phyloP scores from a whole-genome alignment of 257 asterid genomes.

The Solanum etuberosum region DNA sequence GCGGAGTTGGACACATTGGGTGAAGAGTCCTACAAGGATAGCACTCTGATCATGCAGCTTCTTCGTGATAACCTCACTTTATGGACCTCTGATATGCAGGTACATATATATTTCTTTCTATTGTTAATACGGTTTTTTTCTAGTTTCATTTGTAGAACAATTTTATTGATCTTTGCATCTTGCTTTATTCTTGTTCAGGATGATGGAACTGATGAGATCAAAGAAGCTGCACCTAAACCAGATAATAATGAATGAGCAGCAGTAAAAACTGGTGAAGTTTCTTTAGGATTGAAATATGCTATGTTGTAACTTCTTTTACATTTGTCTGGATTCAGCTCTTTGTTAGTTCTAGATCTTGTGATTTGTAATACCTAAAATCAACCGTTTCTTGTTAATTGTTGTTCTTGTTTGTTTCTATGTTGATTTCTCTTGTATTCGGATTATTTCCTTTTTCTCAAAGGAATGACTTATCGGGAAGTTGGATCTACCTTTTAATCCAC shows the following conservation, averaged over 20 bases:
- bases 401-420: background rate
- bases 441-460: slow-evolving; percentile 6
- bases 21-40: slow-evolving; percentile 91
- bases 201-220: slow-evolving; percentile 68
- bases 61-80: slow-evolving; percentile 87
- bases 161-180: background rate
- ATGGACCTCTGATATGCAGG: slow-evolving; percentile 97
- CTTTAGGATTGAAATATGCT: slow-evolving; percentile 13
- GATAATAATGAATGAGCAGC: slow-evolving; percentile 47
- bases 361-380: slow-evolving; percentile 2
- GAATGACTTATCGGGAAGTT: background rate
- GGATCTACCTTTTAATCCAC: background rate
- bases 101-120: slow-evolving; percentile 2
- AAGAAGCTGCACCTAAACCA: slow-evolving; percentile 67
- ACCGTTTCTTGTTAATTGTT: background rate
- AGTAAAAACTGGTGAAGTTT: slow-evolving; percentile 18
- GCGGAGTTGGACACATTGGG: slow-evolving; percentile 91
- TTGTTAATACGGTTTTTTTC: background rate
- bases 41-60: slow-evolving; percentile 96
- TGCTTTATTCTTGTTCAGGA: slow-evolving; percentile 37
- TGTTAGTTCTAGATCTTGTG: slow-evolving; percentile 7
- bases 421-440: background rate
- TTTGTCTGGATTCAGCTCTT: background rate
- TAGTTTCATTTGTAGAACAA: background rate
- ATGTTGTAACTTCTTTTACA: slow-evolving; percentile 15